Evolutionary conservation across 169 alveolate species (phyloP).

Genomic region (Theileria parva): DNA sequence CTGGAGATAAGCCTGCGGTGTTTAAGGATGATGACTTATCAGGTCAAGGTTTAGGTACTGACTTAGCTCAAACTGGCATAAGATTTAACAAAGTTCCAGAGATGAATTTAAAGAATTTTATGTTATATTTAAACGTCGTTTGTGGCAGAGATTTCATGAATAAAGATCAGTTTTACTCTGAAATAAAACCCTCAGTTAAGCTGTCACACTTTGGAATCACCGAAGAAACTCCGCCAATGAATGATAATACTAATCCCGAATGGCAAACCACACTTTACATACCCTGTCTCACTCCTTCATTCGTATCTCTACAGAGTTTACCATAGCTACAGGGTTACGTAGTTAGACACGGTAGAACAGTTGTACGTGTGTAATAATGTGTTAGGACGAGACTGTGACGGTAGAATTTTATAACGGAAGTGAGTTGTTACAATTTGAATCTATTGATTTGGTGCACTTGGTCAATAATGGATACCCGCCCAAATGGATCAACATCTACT

Average conservation of each 20-base stretch:
- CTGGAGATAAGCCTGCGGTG: slow-evolving; percentile 83
- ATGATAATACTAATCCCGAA: slow-evolving; percentile 79
- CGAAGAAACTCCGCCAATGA: slow-evolving; percentile 74
- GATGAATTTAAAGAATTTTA: slow-evolving; percentile 34
- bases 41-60: slow-evolving; percentile 21
- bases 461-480: slow-evolving; percentile 52
- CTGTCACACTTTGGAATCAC: slow-evolving; percentile 80
- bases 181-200: slow-evolving; percentile 79
- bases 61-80: neutral
- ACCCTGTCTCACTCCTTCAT: slow-evolving; percentile 80
- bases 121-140: slow-evolving; percentile 61
- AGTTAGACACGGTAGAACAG: neutral
- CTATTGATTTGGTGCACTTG: slow-evolving; percentile 49
- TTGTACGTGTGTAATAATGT: too few relatives aligned
- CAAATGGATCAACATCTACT: slow-evolving; percentile 67
- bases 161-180: slow-evolving; percentile 36
- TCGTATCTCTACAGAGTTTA: neutral
- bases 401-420: slow-evolving; percentile 70
- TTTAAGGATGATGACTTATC: slow-evolving; percentile 73
- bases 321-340: neutral
- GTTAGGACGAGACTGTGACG: slow-evolving; percentile 71
- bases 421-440: slow-evolving; percentile 40
- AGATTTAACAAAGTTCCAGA: slow-evolving; percentile 36
- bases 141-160: slow-evolving; percentile 72
- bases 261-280: slow-evolving; percentile 80